Evolutionary conservation across 768 basidiomycete species (phyloP), one percentile per base, ranked within the genome.

Genomic region (Cyclocybe cylindracea): DNA sequence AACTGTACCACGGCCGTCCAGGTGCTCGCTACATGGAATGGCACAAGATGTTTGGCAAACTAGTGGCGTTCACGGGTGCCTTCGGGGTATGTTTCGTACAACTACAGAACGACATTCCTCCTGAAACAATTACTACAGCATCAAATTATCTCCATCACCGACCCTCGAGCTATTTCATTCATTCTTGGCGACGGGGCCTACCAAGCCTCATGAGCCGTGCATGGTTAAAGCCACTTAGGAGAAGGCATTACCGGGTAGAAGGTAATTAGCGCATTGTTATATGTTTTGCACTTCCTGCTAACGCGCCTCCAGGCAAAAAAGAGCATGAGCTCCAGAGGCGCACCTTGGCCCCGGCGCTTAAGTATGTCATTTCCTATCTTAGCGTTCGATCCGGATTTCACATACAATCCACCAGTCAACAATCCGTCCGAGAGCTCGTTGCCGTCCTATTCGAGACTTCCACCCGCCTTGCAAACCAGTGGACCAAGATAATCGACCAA

Each of bases 221-320:
- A 11, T 86, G 85, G 85, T 86, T 60, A 73, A 74, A 51, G 78
- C 78, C 32, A 76, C 83, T 1, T 84, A 5, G 85, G 85, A 10
- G 76, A 84, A 65, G 84, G 85, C 16, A 79, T 86, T 86, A n/a
- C 18, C 85, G 82, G 79, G 74, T 84, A 9, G 85, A 86, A 78
- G 85, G 84, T 79, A 39, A 39, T 41, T 52, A 24, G 19, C 45
- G 37, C 5, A 10, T 33, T 33, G 7, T 43, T 5, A 5, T 16
- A 45, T 29, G 39, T 10, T 39, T 16, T 44, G 43, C 33, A 32
- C 43, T 39, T 39, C 38, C 44, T 33, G 46, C 43, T 31, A 44
- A 32, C 29, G 43, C 48, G 33, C 16, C 33, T 7, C 41, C 37
- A 85, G 83, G 83, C 0, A 83, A 77, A 61, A 71, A 75, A 37